Percentiles rank a stretch among this genome's conserved stretches.
Evolutionary conservation across 176 grass and related monocot species (phyloP).

Genomic region (Luzula sylvatica): DNA sequence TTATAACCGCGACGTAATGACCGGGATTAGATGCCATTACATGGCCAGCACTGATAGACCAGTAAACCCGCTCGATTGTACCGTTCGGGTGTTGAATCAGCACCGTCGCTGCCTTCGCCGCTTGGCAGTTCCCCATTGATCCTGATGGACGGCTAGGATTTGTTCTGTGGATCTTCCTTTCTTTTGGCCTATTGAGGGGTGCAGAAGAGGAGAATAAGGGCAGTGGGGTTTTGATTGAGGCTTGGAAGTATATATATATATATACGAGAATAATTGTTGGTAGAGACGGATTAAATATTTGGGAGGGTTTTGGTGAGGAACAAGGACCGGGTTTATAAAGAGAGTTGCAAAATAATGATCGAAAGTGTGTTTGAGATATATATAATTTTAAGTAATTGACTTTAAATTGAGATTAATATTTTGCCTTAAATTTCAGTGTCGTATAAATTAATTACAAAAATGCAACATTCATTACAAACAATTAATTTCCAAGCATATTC

Average conservation of each 20-base stretch:
- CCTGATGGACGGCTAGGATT: neutral
- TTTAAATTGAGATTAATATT: no score
- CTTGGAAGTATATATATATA: neutral
- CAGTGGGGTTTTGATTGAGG: constrained; percentile 8
- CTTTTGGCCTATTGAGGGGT: neutral
- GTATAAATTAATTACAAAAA: no score
- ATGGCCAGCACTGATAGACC: constrained; percentile 31
- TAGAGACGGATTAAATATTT: no score
- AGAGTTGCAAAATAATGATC: no score
- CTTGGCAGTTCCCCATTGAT: constrained; percentile 77
- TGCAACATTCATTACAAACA: no score
- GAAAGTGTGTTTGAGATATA: no score
- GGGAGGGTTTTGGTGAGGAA: no score
- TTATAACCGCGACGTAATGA: constrained; percentile 63
- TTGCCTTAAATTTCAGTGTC: no score
- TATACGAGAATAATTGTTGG: no score
- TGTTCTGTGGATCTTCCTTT: neutral
- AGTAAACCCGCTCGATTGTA: constrained; percentile 53
- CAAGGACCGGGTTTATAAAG: no score
- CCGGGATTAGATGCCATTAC: constrained; percentile 66
- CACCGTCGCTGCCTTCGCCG: constrained; percentile 50
- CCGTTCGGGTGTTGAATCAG: constrained; percentile 67
- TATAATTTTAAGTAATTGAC: no score
- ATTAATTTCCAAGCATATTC: no score
- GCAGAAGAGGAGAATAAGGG: neutral